These are phyloP conservation scores for Curvularia verruculosa DNA, from an alignment of 2,329 filamentous ascomycete genomes.

Conservation along the genomic window DNA sequence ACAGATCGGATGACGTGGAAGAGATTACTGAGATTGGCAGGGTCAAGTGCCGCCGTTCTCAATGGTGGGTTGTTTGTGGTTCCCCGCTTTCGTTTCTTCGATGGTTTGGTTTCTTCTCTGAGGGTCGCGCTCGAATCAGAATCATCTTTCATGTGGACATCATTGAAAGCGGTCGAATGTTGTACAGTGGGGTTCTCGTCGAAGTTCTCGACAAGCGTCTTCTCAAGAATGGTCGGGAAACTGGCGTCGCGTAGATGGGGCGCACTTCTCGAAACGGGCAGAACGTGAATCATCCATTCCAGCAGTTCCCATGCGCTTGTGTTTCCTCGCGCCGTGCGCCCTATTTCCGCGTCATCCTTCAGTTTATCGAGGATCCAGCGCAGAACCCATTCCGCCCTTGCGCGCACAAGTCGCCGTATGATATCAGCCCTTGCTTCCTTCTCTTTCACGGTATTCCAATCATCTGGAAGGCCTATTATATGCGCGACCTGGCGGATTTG, in stretches of 20 bases:
- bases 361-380: conserved; percentile 70
- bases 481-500: conserved; percentile 51
- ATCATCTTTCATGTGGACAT: conserved; percentile 21
- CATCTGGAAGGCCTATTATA: conserved; percentile 47
- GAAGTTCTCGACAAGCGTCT: conserved; percentile 65
- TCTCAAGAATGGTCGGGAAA: conserved; percentile 70
- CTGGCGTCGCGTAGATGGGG: conserved; percentile 72
- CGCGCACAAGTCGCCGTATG: conserved; percentile 27
- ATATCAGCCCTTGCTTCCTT: conserved; percentile 13
- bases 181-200: conserved; percentile 17
- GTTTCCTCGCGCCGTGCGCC: conserved; percentile 51
- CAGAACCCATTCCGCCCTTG: conserved; percentile 68
- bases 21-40: conserved; percentile 23
- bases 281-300: conserved; percentile 64
- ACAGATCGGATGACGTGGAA: conserved; percentile 32
- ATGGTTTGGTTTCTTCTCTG: conserved; percentile 32
- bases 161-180: conserved; percentile 6
- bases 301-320: conserved; percentile 65
- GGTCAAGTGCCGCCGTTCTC: conserved; percentile 22
- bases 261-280: conserved; percentile 72
- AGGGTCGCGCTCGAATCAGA: conserved; percentile 41
- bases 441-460: conserved; percentile 30
- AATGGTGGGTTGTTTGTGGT: conserved; percentile 23
- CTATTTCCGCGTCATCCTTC: conserved; percentile 48
- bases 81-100: conserved; percentile 47